Base-by-base conservation (phyloP, 129 eudicot species). In the Lactuca sativa region DNA sequence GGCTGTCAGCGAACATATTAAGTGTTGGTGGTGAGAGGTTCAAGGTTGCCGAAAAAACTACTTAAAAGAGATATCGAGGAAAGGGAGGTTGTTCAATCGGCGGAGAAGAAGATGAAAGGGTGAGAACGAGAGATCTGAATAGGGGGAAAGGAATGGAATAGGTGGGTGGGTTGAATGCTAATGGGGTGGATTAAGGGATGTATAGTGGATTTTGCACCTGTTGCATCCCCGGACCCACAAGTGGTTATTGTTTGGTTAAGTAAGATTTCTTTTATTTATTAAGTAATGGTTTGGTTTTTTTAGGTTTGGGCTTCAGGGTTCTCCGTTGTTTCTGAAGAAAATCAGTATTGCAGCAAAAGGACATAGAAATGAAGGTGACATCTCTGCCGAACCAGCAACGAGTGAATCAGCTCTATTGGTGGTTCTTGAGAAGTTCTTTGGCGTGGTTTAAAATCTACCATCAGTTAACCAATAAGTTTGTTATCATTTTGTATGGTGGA, bases 231-330 rank as follows among this genome's bases (percentile, higher is more conserved):
- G 13, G 96, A 95, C 77, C 96, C 99, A 68, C 97, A 90, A 91
- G 98, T 93, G 69, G 64, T 3, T 30, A 47, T 31, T 64, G 7
- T 21, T 56, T 18, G 21, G 21, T 18, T 18, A 18, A 9, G 30
- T 21, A 0, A 33, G 15, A 62, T 44, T 12, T 7, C 5, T 44
- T 7, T 34, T 34, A 34, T 34, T 15, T 4, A 4, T 16, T 5
- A 31, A 32, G 48, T 59, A 55, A 44, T 44, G 4, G 37, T 34
- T 34, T 34, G 4, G 5, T 34, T 34, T 34, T 58, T 74, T 37
- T 59, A 92, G 98, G 97, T 93, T 33, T 95, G 95, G 95, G 99
- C 99, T 58, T 95, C 95, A 5, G 99, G 99, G 30, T 95, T 95
- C 83, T 95, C 99, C 32, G 99, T 97, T 64, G 99, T 97, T 61